phyloP scores from a whole-genome alignment of 345 rosid genomes.

The Eucalyptus albens region DNA sequence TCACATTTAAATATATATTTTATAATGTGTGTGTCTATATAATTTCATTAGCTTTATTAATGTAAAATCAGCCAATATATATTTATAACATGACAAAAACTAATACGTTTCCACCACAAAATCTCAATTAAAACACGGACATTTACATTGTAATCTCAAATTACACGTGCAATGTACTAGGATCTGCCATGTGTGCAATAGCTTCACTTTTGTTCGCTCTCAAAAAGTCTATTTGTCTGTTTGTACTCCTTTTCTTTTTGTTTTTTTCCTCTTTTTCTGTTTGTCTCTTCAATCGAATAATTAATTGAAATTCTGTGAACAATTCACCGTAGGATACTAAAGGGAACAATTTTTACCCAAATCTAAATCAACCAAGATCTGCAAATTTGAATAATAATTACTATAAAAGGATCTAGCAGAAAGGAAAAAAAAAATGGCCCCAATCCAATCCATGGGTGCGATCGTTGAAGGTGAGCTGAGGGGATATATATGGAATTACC shows the following conservation, averaged over 20 bases:
- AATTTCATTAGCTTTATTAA: fast-evolving
- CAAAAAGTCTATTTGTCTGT: background rate
- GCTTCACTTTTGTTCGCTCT: background rate
- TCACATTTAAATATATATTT: too few relatives aligned
- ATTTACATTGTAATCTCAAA: fast-evolving
- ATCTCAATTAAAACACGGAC: background rate
- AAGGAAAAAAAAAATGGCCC: too few relatives aligned
- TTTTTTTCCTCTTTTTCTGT: background rate
- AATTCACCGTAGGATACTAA: background rate
- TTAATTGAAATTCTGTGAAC: background rate
- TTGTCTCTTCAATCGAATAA: background rate
- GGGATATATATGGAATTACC: background rate
- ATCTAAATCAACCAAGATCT: background rate
- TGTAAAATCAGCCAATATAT: too few relatives aligned
- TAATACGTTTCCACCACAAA: background rate
- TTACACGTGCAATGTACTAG: fast-evolving
- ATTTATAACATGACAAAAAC: background rate
- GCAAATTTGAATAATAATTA: background rate
- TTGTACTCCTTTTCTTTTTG: background rate
- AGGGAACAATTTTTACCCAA: background rate
- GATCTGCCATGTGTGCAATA: background rate
- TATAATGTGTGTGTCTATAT: too few relatives aligned
- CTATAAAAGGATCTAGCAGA: background rate
- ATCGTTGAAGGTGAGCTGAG: background rate
- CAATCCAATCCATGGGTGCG: background rate